Conservation (phyloP, 371 early-diverging fungal species). For the Nematocida major region DNA sequence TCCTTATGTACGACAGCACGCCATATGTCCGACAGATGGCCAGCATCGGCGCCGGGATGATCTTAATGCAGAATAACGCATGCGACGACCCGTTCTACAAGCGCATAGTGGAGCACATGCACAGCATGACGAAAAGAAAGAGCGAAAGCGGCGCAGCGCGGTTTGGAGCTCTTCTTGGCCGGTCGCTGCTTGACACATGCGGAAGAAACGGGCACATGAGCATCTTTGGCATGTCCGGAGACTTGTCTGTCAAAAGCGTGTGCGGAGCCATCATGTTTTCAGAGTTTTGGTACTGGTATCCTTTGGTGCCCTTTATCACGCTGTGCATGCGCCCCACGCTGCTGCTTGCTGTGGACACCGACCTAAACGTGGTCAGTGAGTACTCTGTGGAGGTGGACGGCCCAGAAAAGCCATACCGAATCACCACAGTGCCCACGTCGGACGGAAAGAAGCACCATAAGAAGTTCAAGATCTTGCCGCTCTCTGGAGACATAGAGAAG, state of each 20-base stretch:
- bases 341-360: slow-evolving; percentile 43
- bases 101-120: slow-evolving; percentile 71
- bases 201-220: slow-evolving; percentile 82
- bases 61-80: slow-evolving; percentile 87
- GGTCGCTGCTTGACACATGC: slow-evolving; percentile 91
- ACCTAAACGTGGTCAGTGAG: slow-evolving; percentile 17
- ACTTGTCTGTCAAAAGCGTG: slow-evolving; percentile 80
- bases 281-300: slow-evolving; percentile 99
- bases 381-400: slow-evolving; percentile 35
- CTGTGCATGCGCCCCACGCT: slow-evolving; percentile 56
- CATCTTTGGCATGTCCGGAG: slow-evolving; percentile 76
- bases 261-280: slow-evolving; percentile 88
- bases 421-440: not conserved
- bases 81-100: slow-evolving; percentile 69
- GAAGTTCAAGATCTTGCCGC: slow-evolving; percentile 43
- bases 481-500: not conserved
- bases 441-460: slow-evolving; percentile 28
- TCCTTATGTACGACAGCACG: slow-evolving; percentile 86
- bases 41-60: slow-evolving; percentile 87
- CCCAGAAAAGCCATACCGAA: slow-evolving; percentile 4
- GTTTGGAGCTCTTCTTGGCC: slow-evolving; percentile 90
- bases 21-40: slow-evolving; percentile 97
- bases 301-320: slow-evolving; percentile 66
- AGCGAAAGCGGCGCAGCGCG: slow-evolving; percentile 83
- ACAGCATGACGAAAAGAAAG: slow-evolving; percentile 79